phyloP scores from a whole-genome alignment of 2,329 filamentous ascomycete species.

The Clarireedia paspali region DNA sequence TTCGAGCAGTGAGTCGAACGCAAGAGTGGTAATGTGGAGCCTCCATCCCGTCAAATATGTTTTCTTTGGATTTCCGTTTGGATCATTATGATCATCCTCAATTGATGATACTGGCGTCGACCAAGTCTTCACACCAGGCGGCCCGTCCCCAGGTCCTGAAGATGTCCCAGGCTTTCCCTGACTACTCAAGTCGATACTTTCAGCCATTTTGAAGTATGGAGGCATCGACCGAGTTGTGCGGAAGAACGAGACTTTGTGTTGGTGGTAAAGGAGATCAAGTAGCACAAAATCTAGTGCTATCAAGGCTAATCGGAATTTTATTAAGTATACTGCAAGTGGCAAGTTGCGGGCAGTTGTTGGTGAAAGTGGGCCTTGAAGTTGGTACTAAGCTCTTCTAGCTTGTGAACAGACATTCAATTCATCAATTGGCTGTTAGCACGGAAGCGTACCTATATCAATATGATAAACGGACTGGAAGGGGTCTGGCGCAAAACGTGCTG shows the following conservation, averaged over 20 bases:
- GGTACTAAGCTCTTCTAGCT: neutral
- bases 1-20: neutral
- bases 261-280: neutral
- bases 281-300: neutral
- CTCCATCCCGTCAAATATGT: neutral
- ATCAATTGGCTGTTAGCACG: neutral
- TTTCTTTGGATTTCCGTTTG: neutral
- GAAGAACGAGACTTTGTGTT: neutral
- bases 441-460: neutral
- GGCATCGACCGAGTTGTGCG: neutral
- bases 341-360: neutral
- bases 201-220: neutral
- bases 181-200: neutral
- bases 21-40: neutral
- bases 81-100: neutral
- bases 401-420: neutral
- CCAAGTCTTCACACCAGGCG: neutral
- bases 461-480: neutral
- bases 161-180: neutral
- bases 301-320: neutral
- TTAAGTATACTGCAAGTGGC: neutral
- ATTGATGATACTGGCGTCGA: neutral
- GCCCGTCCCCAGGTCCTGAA: neutral
- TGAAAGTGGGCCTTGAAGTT: neutral
- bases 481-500: neutral